Evolutionary conservation across 768 basidiomycete species (phyloP).

Genomic region (Russula abietina): DNA sequence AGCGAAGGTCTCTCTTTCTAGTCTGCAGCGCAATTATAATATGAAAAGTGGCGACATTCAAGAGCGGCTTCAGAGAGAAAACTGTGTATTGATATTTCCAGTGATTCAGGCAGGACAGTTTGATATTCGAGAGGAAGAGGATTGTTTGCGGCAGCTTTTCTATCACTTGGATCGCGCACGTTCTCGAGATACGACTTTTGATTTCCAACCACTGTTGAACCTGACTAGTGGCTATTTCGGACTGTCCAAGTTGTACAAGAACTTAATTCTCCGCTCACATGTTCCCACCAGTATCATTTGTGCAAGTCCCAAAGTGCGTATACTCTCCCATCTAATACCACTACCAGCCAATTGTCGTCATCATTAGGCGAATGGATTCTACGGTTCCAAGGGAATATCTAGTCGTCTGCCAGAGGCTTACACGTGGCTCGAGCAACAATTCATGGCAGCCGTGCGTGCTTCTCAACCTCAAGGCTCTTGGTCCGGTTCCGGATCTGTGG

Average conservation of each 20-base stretch:
- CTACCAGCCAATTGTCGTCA: conserved; percentile 2
- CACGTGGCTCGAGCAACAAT: conserved; percentile 78
- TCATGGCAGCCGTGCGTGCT: conserved; percentile 59
- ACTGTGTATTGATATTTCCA: conserved; percentile 60
- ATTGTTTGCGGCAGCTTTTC: conserved; percentile 52
- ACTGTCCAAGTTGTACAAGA: conserved; percentile 73
- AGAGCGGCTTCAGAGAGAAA: conserved; percentile 18
- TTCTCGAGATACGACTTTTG: background rate
- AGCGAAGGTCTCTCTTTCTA: conserved; percentile 48
- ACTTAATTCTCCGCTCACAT: conserved; percentile 53
- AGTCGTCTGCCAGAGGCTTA: conserved; percentile 95
- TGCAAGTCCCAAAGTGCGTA: conserved; percentile 74
- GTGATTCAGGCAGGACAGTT: conserved; percentile 89
- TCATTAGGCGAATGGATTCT: conserved; percentile 90
- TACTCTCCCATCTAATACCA: conserved; percentile 1
- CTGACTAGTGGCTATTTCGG: conserved; percentile 96
- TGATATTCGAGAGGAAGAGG: conserved; percentile 80
- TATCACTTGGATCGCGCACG: conserved; percentile 25
- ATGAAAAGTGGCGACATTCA: conserved; percentile 12
- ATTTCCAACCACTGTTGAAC: conserved; percentile 49
- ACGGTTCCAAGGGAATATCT: conserved; percentile 81
- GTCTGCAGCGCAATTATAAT: conserved; percentile 48
- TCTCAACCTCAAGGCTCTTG: conserved; percentile 33
- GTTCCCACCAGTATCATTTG: conserved; percentile 69
- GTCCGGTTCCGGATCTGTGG: conserved; percentile 43